Evolutionary conservation across 176 grass and related monocot genomes (phyloP), one percentile per base, ranked within the genome.

Genomic region (Carex myosuroides): DNA sequence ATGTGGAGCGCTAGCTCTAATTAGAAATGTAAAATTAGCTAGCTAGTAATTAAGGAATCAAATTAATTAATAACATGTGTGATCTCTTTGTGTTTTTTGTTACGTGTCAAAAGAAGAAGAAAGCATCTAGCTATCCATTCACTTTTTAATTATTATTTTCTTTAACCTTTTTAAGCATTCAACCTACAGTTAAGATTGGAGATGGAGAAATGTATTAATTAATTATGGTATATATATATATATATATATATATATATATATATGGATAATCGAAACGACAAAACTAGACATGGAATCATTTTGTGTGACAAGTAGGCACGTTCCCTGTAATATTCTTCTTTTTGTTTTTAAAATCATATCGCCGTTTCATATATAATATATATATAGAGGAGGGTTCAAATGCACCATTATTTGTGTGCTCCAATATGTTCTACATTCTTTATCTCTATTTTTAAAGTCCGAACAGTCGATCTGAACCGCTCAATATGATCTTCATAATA

Each of bases 71-170:
- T 12, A 50, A 2, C 12, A 50, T 50, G 2, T 11, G 10, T 12
- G 2, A 50, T 50, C 46, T 50, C 60, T 62, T 62, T 62, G 20
- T 1, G 11, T 26, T 62, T 62, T 50, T 50, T 32, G 68, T 18
- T 71, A 71, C 68, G 68, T 71, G 68, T 71, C 68, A 71, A 48
- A n/a, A 62, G 8, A 62, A 59, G 56, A 59, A 60, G 57, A 60
- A 60, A 50, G 46, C 46, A 50, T 50, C 46, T 2, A 50, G 46
- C 10, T 12, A 50, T 50, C 2, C 46, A 50, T 50, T 12, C 46
- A 50, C 46, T 50, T 50, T 50, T 50, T 50, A 50, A 50, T 48
- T 11, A 48, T 48, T 48, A 48, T 48, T 11, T 50, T 10, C 46
- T 50, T 50, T 50, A 50, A 50, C 46, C 46, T 12, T 50, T 50